phyloP scores from a whole-genome alignment of 2,329 filamentous ascomycete genomes.

The Polytolypa hystricis region DNA sequence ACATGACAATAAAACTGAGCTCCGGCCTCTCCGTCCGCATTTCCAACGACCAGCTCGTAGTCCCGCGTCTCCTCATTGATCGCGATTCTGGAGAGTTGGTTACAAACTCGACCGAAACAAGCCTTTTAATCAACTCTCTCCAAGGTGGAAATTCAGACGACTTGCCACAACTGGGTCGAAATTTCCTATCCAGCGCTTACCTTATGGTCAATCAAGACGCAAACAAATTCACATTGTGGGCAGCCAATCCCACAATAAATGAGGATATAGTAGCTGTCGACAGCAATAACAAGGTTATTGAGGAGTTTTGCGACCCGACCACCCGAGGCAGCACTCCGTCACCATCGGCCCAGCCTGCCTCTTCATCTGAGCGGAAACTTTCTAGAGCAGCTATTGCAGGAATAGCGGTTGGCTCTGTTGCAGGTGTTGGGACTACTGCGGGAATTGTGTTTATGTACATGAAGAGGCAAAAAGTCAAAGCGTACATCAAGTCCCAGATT shows the following conservation, averaged over 20 bases:
- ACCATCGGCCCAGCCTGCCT: too few species aligned
- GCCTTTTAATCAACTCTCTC: slow-evolving; percentile 3
- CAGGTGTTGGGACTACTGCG: too few species aligned
- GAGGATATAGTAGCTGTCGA: slow-evolving; percentile 14
- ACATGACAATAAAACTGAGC: slow-evolving; percentile 11
- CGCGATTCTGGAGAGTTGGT: slow-evolving; percentile 9
- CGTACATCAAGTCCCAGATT: too few species aligned
- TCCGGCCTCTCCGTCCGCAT: slow-evolving; percentile 15
- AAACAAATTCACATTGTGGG: slow-evolving; percentile 14
- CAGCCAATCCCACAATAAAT: slow-evolving; percentile 9
- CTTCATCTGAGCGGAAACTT: background rate
- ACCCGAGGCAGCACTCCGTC: background rate
- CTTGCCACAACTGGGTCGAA: slow-evolving; percentile 16
- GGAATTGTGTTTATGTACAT: too few species aligned
- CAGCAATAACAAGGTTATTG: too few species aligned
- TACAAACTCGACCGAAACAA: background rate
- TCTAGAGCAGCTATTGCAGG: slow-evolving; percentile 6
- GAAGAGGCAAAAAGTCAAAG: too few species aligned
- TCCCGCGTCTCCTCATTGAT: slow-evolving; percentile 18
- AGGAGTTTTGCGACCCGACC: background rate
- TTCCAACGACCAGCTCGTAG: slow-evolving; percentile 22
- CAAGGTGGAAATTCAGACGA: slow-evolving; percentile 10
- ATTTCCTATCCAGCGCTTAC: slow-evolving; percentile 23
- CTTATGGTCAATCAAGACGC: slow-evolving; percentile 21
- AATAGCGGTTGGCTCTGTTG: slow-evolving; percentile 6